Evolutionary conservation across 192 early-diverging fungal species (phyloP), one percentile per base, ranked within the genome.

Genomic region (Diversispora eburnea): DNA sequence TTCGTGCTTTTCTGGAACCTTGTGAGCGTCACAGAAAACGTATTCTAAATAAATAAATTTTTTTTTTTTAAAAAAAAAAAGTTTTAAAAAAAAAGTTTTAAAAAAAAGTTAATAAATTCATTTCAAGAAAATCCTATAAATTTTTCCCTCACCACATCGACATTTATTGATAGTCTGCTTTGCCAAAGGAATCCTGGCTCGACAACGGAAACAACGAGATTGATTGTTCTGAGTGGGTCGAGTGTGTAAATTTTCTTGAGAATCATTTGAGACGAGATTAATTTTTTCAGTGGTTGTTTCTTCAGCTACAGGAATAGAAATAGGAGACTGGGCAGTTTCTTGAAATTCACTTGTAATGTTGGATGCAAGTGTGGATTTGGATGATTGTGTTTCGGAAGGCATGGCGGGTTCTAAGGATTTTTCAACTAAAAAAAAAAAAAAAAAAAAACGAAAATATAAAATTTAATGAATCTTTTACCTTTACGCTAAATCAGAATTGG

Each of bases 111-210:
- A 45, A 41, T 61, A 42, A 41, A 73, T 58, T 22, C 19, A 66
- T 20, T 43, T 62, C 56, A 51, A 22, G 52, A 54, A 52, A 63
- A 63, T 47, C 19, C 60, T 33, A 25, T 17, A 7, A 55, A 8
- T n/a, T 45, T 52, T 54, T 42, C 6, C 42, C 74, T 76, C 74
- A 82, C 81, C 81, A 79, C 91, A 93, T 59, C 90, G 83, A 76
- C 91, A 93, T 72, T 86, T 90, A 83, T 91, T 93, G 63, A 86
- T 88, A 13, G 86, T 83, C 77, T 93, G 90, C 75, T 93, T 91
- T 43, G 88, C 88, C 17, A 91, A 84, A 66, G 89, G 90, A 46
- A 93, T 85, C 82, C 88, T 91, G n/a, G 83, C 78, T 54, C 88
- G 83, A 77, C 91, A 93, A 20, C 79, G 73, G 64, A 86, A 88